Base-by-base conservation (phyloP, 768 basidiomycete species). In the Kwoniella sp. region DNA sequence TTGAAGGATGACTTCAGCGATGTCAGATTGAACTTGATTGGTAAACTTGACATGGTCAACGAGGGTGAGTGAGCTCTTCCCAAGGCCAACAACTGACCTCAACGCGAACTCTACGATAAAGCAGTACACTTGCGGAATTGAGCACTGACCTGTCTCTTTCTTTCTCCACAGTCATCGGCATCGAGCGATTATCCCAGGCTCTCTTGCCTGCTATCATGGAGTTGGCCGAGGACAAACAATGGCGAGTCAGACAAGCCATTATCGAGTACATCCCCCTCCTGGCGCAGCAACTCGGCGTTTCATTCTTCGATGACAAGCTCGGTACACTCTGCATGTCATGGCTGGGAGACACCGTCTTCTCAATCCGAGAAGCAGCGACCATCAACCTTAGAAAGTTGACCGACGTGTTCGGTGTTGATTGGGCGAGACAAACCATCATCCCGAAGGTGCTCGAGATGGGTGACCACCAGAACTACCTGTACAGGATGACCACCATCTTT, bases 181-280 rank as follows among this genome's bases (percentile, higher is more conserved):
- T 98, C 73, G 92, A 97, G 65, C 84, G 92, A 29, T 83, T 99
- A 55, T 92, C 92, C 0, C 92, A 94, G 70, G 94, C 91, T 4
- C 88, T 99, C 37, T 86, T 99, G 29, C 96, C 96, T 9, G 96
- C 96, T 37, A 98, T 99, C 69, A 90, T 98, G 67, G 91, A 98
- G 77, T 84, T 99, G 33, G 96, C 96, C 8, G 95, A 98, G 80
- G 96, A 99, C 83, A 99, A 98, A 80, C 96, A 96, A 65, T 99
- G 96, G 96, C 90, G 96, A 27, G 95, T 99, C 21, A 89, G 96
- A 71, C 96, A 99, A 81, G 96, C 96, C 8, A 98, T 99, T 83
- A 99, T 99, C 81, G 96, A 98, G 81, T 97, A 99, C 82, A 83
- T 99, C 72, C 96, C 96, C n/a, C 86, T 98, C 22, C 88, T 99